Evolutionary conservation across 768 basidiomycete species (phyloP), one percentile per base, ranked within the genome.

Genomic region (Tubosaeta brunneosetosa): DNA sequence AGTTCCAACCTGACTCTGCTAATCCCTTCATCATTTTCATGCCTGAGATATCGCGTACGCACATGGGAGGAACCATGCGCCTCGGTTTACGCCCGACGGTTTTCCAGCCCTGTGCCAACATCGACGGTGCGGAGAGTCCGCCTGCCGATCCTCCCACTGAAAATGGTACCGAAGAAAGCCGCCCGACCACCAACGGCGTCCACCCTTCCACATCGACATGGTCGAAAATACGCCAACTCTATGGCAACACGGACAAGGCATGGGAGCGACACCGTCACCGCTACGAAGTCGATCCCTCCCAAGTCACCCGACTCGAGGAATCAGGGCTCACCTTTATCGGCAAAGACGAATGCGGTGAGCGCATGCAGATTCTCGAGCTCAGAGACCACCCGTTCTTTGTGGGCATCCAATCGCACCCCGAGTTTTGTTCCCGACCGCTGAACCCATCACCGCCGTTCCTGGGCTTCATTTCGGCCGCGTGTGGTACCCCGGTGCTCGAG

Each of bases 11-110:
- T 3, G 69, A 81, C 1, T 74, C 85, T 2, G 67, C 73, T n/a
- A 74, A 86, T 57, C 89, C 88, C 0, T 77, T 94, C 51, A 77
- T 97, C 70, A 79, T 98, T 60, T 98, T 94, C 80, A 99, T 99
- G 97, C 97, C 97, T 16, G 97, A 99, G 68, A 91, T 99, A 61
- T 97, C 93, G 11, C 88, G 87, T 66, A 97, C 94, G 12, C 94
- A 98, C 58, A 92, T 98, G 83, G 97, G 97, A 47, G 97, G 97
- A 19, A 99, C 95, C n/a, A 99, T 99, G 97, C 86, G 97, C 12
- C 81, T 97, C n/a, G 97, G 97, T 22, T 77, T 98, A 38, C 84
- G 95, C n/a, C 93, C 95, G 4, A 99, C 95, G 2, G 80, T 97
- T 44, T 97, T 98, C 68, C 82, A 86, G 51, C 68, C 76, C 9